A percentile compares a stretch with the other conserved stretches of the same genome.
These are phyloP conservation scores for Aspergillus clavatus DNA, from an alignment of 2,329 filamentous ascomycete species.

Conservation along the genomic window DNA sequence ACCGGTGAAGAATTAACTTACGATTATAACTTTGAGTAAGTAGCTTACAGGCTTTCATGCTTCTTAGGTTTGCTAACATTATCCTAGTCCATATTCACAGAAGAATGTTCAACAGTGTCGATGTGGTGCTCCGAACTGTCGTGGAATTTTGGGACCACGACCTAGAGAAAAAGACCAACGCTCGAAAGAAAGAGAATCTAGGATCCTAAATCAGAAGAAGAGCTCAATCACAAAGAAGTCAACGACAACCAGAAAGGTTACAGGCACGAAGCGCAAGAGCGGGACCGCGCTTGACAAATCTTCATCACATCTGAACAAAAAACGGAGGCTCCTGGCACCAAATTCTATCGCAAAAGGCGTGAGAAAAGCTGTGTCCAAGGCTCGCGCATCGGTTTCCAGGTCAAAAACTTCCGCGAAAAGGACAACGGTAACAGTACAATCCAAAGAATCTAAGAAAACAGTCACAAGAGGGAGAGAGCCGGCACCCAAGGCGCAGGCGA, in stretches of 20 bases:
- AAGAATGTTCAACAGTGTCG: conserved; percentile 61
- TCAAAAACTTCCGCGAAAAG: conserved; percentile 12
- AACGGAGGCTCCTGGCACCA: conserved; percentile 23
- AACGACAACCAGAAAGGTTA: conserved; percentile 11
- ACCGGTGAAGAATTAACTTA: conserved; percentile 96
- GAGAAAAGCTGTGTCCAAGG: conserved; percentile 28
- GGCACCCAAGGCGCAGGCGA: conserved; percentile 15
- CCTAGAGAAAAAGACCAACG: conserved; percentile 46
- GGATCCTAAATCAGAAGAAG: conserved; percentile 23
- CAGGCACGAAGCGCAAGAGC: conserved; percentile 33
- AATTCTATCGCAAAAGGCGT: conserved; percentile 31
- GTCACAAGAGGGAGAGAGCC: conserved; percentile 14
- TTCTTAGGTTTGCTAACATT: conserved; percentile 9
- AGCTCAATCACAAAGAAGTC: conserved; percentile 15
- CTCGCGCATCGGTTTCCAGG: conserved; percentile 20
- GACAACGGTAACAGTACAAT: conserved; percentile 15
- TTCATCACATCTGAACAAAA: conserved; percentile 29
- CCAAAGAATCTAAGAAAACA: conserved; percentile 8
- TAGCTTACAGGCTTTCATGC: conserved; percentile 3
- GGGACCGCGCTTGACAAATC: conserved; percentile 23
- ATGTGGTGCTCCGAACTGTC: conserved; percentile 57
- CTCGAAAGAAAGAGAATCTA: conserved; percentile 25
- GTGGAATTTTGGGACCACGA: conserved; percentile 57
- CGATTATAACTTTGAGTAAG: conserved; percentile 72
- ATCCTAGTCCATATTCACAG: conserved; percentile 50